phyloP scores from a whole-genome alignment of 1,284 basidiomycete genomes.

The Kalmanozyma brasiliensis region DNA sequence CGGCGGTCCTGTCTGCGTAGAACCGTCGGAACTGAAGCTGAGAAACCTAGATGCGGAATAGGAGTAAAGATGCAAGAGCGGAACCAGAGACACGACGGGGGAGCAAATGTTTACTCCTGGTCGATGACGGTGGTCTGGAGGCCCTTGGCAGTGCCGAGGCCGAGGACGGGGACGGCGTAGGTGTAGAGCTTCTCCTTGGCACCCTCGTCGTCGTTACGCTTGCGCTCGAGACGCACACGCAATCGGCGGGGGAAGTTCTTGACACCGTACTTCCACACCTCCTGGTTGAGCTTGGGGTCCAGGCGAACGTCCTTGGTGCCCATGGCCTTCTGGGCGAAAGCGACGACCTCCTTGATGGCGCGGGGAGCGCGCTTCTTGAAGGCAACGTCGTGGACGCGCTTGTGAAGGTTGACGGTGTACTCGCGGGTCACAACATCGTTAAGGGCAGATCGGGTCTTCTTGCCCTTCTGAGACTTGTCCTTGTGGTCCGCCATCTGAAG shows the following conservation, averaged over 20 bases:
- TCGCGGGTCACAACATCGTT: slow-evolving; percentile 62
- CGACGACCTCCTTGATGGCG: slow-evolving; percentile 67
- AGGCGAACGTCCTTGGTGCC: slow-evolving; percentile 67
- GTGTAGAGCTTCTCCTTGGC: slow-evolving; percentile 69
- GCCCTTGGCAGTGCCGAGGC: slow-evolving; percentile 67
- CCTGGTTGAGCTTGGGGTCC: slow-evolving; percentile 68
- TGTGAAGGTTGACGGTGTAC: slow-evolving; percentile 68
- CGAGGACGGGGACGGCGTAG: slow-evolving; percentile 64
- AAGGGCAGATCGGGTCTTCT: slow-evolving; percentile 67
- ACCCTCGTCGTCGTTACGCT: slow-evolving; percentile 68
- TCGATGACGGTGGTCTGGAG: slow-evolving; percentile 66
- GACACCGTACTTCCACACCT: slow-evolving; percentile 67
- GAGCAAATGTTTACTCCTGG: slow-evolving; percentile 58
- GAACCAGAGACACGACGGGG: slow-evolving; percentile 30
- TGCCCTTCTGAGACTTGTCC: slow-evolving; percentile 65
- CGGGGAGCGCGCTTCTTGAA: slow-evolving; percentile 68
- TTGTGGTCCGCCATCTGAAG: slow-evolving; percentile 59
- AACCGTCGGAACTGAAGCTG: slow-evolving; percentile 30
- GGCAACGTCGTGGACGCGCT: slow-evolving; percentile 61
- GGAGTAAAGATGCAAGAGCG: slow-evolving; percentile 36
- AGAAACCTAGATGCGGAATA: slow-evolving; percentile 17
- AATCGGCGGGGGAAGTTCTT: slow-evolving; percentile 67
- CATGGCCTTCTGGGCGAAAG: slow-evolving; percentile 67
- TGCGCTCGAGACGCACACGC: slow-evolving; percentile 67
- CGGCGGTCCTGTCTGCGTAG: slow-evolving; percentile 31